These are phyloP conservation scores for Stagonosporopsis tanaceti DNA, from an alignment of 2,329 filamentous ascomycete species.

Conservation along the genomic window DNA sequence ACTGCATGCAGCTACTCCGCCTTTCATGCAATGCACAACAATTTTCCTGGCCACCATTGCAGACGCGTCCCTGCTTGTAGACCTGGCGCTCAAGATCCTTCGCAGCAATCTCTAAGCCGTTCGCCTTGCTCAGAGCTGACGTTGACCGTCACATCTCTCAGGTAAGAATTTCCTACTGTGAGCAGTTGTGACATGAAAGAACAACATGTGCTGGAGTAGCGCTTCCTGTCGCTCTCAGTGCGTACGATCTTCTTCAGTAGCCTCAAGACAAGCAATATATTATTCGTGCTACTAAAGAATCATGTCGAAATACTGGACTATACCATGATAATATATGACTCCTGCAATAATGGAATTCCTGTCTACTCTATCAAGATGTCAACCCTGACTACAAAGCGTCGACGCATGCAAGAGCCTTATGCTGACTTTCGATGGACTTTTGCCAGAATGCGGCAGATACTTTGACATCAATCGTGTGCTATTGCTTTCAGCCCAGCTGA, in stretches of 20 bases:
- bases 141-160: too few species aligned
- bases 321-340: not conserved
- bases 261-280: too few species aligned
- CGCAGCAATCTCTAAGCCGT: too few species aligned
- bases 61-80: not conserved
- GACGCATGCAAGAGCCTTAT: not conserved
- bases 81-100: not conserved
- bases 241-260: too few species aligned
- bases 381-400: not conserved
- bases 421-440: not conserved
- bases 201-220: too few species aligned
- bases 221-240: too few species aligned
- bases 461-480: not conserved
- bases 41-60: not conserved
- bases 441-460: not conserved
- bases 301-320: too few species aligned
- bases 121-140: not conserved
- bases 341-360: not conserved
- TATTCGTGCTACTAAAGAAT: too few species aligned
- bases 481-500: not conserved
- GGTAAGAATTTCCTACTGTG: not conserved
- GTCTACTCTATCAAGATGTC: not conserved
- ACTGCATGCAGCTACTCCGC: constrained; percentile 6
- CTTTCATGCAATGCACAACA: not conserved
- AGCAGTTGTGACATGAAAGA: not conserved